phyloP scores from a whole-genome alignment of 805 yeast species.

The Saccharomycopsis fibuligera region DNA sequence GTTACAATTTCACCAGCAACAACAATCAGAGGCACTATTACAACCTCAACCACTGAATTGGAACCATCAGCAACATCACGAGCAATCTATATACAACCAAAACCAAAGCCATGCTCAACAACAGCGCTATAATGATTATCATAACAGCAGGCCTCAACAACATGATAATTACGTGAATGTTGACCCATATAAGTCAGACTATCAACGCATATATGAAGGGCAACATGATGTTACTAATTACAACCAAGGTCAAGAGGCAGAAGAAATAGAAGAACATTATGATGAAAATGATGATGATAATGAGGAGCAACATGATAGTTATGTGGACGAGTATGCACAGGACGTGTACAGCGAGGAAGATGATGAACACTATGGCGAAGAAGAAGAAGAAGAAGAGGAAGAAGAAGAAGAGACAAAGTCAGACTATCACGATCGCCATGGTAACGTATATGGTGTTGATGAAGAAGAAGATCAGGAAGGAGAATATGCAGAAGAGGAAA shows the following conservation, averaged over 20 bases:
- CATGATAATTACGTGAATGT: neutral
- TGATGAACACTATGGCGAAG: neutral
- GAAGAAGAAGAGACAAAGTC: neutral
- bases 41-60: neutral
- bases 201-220: too few relatives aligned
- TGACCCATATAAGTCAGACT: neutral
- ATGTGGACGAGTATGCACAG: too few relatives aligned
- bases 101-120: neutral
- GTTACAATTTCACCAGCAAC: too few relatives aligned
- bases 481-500: neutral
- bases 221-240: too few relatives aligned
- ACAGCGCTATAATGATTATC: neutral
- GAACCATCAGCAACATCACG: neutral
- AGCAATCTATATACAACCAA: neutral
- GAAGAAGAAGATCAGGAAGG: neutral
- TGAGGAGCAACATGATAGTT: too few relatives aligned
- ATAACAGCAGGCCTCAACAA: neutral
- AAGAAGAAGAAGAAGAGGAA: conserved; percentile 8
- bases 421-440: conserved; percentile 10
- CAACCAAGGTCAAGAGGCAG: too few relatives aligned
- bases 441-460: neutral
- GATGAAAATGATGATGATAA: too few relatives aligned
- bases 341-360: neutral
- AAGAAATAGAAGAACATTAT: too few relatives aligned
- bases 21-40: neutral